Evolutionary conservation across 129 eudicot genomes (phyloP).

Genomic region (Flaveria linearis): DNA sequence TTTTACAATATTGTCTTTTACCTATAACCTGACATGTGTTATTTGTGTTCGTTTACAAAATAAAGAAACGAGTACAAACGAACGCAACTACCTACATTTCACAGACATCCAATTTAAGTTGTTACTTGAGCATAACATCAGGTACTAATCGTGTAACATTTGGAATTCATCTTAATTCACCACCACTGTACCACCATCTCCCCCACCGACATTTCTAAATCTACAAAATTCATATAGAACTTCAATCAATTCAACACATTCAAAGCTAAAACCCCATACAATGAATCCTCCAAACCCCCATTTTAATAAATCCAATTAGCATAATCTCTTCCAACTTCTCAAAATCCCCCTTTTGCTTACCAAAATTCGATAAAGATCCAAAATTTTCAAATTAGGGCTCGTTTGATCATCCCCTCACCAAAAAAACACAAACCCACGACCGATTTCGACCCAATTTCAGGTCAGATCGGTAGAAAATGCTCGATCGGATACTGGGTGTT

Average conservation of each 20-base stretch:
- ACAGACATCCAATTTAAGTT: too few species aligned
- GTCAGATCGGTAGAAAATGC: conserved; percentile 35
- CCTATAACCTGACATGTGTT: too few species aligned
- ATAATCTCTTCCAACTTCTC: neutral
- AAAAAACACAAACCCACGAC: conserved; percentile 9
- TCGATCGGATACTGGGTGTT: conserved; percentile 52
- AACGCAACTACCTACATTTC: too few species aligned
- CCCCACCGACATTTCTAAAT: conserved; percentile 43
- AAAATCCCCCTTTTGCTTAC: neutral
- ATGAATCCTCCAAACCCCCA: conserved; percentile 1
- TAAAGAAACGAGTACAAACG: too few species aligned
- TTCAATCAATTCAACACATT: conserved; percentile 26
- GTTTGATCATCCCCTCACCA: neutral
- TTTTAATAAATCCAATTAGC: neutral
- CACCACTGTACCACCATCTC: conserved; percentile 30
- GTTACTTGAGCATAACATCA: neutral
- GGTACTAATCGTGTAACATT: conserved; percentile 12
- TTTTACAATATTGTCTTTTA: too few species aligned
- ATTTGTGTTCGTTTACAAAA: too few species aligned
- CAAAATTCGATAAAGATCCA: neutral
- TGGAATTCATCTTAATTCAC: conserved; percentile 18
- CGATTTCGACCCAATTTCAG: conserved; percentile 14
- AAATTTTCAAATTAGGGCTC: neutral
- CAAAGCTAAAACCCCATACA: conserved; percentile 24
- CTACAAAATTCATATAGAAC: conserved; percentile 5